These are phyloP conservation scores for Cladophialophora psammophila DNA, from an alignment of 2,329 filamentous ascomycete genomes.

Conservation along the genomic window DNA sequence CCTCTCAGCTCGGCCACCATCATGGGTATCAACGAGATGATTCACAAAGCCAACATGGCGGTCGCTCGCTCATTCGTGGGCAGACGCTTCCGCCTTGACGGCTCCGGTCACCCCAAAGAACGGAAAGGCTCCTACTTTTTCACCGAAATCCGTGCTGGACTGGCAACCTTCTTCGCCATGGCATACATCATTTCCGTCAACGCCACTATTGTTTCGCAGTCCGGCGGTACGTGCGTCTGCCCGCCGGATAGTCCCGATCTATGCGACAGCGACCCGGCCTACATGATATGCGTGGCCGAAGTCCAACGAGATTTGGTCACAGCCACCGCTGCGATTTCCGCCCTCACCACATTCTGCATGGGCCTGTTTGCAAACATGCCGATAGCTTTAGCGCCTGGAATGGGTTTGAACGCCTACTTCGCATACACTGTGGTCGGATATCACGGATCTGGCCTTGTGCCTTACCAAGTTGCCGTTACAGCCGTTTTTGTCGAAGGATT, in stretches of 20 bases:
- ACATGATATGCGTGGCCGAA: slow-evolving; percentile 57
- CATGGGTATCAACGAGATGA: slow-evolving; percentile 41
- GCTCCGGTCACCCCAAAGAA: slow-evolving; percentile 76
- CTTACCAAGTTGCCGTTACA: slow-evolving; percentile 78
- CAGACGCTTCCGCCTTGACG: slow-evolving; percentile 79
- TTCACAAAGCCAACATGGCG: slow-evolving; percentile 60
- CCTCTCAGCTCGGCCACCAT: no score
- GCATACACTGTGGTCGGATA: slow-evolving; percentile 80
- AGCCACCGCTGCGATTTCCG: slow-evolving; percentile 82
- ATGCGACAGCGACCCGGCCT: slow-evolving; percentile 59
- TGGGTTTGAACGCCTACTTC: slow-evolving; percentile 89
- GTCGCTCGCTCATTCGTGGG: slow-evolving; percentile 73
- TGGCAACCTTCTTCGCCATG: slow-evolving; percentile 83
- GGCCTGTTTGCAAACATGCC: slow-evolving; percentile 83
- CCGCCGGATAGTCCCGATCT: slow-evolving; percentile 49
- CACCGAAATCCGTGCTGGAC: slow-evolving; percentile 81
- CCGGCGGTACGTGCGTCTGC: slow-evolving; percentile 79
- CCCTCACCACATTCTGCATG: slow-evolving; percentile 82
- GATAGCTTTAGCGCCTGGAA: slow-evolving; percentile 74
- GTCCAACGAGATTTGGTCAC: slow-evolving; percentile 82
- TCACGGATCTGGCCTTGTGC: slow-evolving; percentile 75
- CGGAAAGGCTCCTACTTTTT: slow-evolving; percentile 79
- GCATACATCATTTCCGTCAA: slow-evolving; percentile 79
- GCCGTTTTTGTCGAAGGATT: slow-evolving; percentile 89
- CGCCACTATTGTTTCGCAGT: slow-evolving; percentile 74